Base-by-base conservation (phyloP, 1,284 basidiomycete genomes). In the Testicularia cyperi region DNA sequence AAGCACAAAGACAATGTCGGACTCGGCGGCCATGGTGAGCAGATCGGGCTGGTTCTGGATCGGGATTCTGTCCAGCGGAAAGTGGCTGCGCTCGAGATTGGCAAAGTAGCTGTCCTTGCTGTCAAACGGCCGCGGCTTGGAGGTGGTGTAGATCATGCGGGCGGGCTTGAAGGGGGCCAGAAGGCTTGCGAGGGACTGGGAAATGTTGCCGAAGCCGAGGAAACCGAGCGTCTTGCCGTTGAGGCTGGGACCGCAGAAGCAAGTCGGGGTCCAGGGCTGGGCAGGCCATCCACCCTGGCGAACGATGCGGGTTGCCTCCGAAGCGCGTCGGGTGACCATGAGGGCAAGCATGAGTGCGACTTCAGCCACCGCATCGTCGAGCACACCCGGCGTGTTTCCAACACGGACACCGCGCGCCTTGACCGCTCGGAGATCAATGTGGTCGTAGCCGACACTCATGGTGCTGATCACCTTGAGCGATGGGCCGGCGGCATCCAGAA, bases 351-450 rank as follows among this genome's bases (percentile, higher is more conserved):
- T 88, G 31, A 94, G 81, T 0, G 86, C 84, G 9, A 90, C 77
- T 75, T 96, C 92, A 9, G 92, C 92, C 84, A 90, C 90, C 49
- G 91, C 88, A 68, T 88, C 86, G 10, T 88, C 91, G 16, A 95
- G 82, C 4, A 95, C 86, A 46, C 90, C 87, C 0, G 92, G 92
- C 0, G 92, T 96, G 77, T 92, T 90, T 5, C 94, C 94, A 10
- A 97, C 78, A 36, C 82, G 84, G 52, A 97, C 82, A 2, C 82
- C 81, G 14, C 84, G 82, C 60, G 81, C 78, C n/a, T 83, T 81
- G n/a, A 86, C 78, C 14, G 83, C 83, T 8, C 79, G 72, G 0
- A 88, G 78, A 54, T 88, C 84, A 37, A 92, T 82, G 68, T 97
- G 94, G 61, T 97, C 92, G 48, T 58, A 72, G 6, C 77, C 74